Conservation (phyloP, 1,284 basidiomycete genomes). For the Thelephora terrestris region DNA sequence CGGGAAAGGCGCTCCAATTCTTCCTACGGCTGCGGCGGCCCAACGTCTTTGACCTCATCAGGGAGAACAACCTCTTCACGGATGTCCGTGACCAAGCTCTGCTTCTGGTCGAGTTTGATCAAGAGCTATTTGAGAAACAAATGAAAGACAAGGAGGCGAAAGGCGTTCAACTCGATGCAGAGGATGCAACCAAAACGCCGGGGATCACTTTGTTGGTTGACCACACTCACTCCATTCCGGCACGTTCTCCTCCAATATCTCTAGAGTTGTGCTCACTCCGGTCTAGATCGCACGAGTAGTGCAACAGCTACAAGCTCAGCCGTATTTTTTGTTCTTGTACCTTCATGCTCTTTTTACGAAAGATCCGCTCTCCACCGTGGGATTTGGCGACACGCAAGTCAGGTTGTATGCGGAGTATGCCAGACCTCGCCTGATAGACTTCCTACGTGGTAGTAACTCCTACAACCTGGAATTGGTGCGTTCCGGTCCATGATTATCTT, state of each 20-base stretch:
- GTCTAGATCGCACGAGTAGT: constrained; percentile 78
- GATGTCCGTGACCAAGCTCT: constrained; percentile 92
- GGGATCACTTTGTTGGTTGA: constrained; percentile 88
- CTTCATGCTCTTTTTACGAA: constrained; percentile 85
- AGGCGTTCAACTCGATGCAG: constrained; percentile 11
- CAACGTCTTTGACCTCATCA: constrained; percentile 91
- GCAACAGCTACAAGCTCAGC: constrained; percentile 70
- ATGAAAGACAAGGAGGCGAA: constrained; percentile 27
- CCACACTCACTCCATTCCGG: constrained; percentile 93
- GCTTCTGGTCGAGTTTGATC: constrained; percentile 89
- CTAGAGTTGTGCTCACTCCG: constrained; percentile 1
- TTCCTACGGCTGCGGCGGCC: constrained; percentile 79
- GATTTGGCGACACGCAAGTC: constrained; percentile 84
- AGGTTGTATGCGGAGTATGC: constrained; percentile 90
- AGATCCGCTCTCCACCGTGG: constrained; percentile 73
- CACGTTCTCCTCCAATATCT: constrained; percentile 27
- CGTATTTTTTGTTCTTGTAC: constrained; percentile 87
- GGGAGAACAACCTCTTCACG: constrained; percentile 90
- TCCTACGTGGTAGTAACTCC: constrained; percentile 84
- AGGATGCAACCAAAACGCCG: constrained; percentile 37
- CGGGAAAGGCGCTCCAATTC: constrained; percentile 88
- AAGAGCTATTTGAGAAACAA: constrained; percentile 66
- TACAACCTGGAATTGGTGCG: constrained; percentile 82
- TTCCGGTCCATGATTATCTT: not conserved
- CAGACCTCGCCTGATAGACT: constrained; percentile 73